Percentiles rank a stretch among this genome's conserved stretches.
Conservation (phyloP, 2,329 filamentous ascomycete species). For the Nemania sp. region DNA sequence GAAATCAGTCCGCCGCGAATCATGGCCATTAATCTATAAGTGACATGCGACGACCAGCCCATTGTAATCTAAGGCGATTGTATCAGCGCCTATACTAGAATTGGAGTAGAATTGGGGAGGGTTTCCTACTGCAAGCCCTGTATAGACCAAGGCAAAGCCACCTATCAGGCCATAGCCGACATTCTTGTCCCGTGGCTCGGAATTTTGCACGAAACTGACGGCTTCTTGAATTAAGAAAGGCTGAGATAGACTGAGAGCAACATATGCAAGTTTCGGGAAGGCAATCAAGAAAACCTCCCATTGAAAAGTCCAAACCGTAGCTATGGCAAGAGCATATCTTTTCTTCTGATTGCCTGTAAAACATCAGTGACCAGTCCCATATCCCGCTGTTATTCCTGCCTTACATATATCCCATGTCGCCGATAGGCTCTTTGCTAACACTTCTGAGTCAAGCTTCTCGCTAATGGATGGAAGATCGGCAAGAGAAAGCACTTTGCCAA, state of each 20-base stretch:
- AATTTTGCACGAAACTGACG: conserved; percentile 9
- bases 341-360: conserved; percentile 9
- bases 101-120: neutral
- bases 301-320: conserved; percentile 12
- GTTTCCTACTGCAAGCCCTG: conserved; percentile 13
- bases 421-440: conserved; percentile 2
- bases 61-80: conserved; percentile 1
- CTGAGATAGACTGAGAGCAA: conserved; percentile 15
- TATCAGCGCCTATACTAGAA: neutral
- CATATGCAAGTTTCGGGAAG: conserved; percentile 15
- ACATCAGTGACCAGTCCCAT: neutral
- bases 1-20: conserved; percentile 17
- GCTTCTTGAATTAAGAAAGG: conserved; percentile 17
- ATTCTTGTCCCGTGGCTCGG: neutral
- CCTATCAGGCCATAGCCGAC: conserved; percentile 16
- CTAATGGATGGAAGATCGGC: conserved; percentile 16
- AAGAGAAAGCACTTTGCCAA: conserved; percentile 13
- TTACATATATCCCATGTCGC: conserved; percentile 11
- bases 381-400: neutral
- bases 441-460: conserved; percentile 17
- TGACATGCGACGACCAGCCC: conserved; percentile 19
- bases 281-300: conserved; percentile 4
- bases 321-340: conserved; percentile 8
- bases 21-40: conserved; percentile 17
- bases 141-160: conserved; percentile 18